These are phyloP conservation scores for Isochrysis galbana DNA, from an alignment of 78 protist species.

Conservation along the genomic window DNA sequence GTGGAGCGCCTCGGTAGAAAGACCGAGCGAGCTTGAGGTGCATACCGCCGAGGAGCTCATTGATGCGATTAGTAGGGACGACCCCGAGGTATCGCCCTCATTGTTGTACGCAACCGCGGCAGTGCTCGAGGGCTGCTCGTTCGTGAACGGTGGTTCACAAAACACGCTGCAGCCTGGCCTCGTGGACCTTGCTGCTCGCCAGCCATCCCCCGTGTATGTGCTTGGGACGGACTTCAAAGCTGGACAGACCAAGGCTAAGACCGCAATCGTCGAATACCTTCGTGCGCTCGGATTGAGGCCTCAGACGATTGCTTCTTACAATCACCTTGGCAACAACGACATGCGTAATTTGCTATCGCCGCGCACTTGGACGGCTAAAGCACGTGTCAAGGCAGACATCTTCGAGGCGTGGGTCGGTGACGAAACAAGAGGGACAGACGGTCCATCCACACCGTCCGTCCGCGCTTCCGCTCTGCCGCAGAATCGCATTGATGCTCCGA, in stretches of 20 bases:
- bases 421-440: too few relatives aligned
- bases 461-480: neutral
- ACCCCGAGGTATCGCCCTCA: neutral
- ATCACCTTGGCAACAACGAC: neutral
- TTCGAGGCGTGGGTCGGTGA: neutral
- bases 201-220: neutral
- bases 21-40: neutral
- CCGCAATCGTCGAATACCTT: neutral
- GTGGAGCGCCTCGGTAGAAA: neutral
- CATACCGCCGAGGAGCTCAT: neutral
- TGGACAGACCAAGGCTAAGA: neutral
- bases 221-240: slow-evolving; percentile 4
- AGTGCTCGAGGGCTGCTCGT: neutral
- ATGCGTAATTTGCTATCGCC: neutral
- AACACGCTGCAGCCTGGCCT: neutral
- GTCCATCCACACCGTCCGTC: neutral
- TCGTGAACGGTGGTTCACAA: neutral
- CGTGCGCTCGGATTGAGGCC: neutral
- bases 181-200: neutral
- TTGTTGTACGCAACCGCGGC: neutral
- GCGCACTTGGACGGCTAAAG: neutral
- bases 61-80: neutral
- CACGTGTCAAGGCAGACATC: neutral
- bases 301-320: neutral
- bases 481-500: neutral